Conservation (phyloP, 202 grass and related monocot species). For the Schoenoplectus triqueter region DNA sequence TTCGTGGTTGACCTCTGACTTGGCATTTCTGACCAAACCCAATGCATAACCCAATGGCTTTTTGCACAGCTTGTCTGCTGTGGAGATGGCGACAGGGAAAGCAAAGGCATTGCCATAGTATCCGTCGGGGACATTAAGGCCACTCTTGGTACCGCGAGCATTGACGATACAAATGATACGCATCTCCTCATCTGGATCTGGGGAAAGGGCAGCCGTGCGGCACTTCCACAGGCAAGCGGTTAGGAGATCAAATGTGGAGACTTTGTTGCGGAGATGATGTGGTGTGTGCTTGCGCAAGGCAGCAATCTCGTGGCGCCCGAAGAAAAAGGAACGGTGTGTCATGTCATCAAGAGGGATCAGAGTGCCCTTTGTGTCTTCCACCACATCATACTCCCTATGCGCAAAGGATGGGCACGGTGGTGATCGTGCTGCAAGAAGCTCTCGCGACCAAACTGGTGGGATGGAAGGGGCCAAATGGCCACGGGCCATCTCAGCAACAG, state of each 20-base stretch:
- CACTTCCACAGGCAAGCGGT: slow-evolving; percentile 70
- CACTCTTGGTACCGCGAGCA: slow-evolving; percentile 55
- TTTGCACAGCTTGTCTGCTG: slow-evolving; percentile 51
- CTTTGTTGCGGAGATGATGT: slow-evolving; percentile 39
- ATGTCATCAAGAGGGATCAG: slow-evolving; percentile 89
- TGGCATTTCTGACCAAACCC: slow-evolving; percentile 63
- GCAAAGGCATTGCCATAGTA: slow-evolving; percentile 96
- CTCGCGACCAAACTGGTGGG: slow-evolving; percentile 54
- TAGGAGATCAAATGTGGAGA: slow-evolving; percentile 81
- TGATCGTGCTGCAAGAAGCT: slow-evolving; percentile 53
- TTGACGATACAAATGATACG: slow-evolving; percentile 86
- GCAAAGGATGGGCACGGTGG: slow-evolving; percentile 50
- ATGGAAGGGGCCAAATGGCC: slow-evolving; percentile 50
- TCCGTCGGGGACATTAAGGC: slow-evolving; percentile 49
- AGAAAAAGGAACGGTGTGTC: slow-evolving; percentile 83
- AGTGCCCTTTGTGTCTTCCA: slow-evolving; percentile 76
- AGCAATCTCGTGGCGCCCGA: slow-evolving; percentile 51
- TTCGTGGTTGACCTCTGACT: slow-evolving; percentile 60
- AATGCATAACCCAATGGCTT: slow-evolving; percentile 64
- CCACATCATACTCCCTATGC: slow-evolving; percentile 82
- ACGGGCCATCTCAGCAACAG: slow-evolving; percentile 69
- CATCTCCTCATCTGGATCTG: slow-evolving; percentile 73
- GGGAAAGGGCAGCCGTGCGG: slow-evolving; percentile 60
- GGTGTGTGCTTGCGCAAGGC: slow-evolving; percentile 53
- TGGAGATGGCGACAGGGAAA: slow-evolving; percentile 70